Conservation (phyloP, 768 basidiomycete genomes). For the Phylloporus sp. region DNA sequence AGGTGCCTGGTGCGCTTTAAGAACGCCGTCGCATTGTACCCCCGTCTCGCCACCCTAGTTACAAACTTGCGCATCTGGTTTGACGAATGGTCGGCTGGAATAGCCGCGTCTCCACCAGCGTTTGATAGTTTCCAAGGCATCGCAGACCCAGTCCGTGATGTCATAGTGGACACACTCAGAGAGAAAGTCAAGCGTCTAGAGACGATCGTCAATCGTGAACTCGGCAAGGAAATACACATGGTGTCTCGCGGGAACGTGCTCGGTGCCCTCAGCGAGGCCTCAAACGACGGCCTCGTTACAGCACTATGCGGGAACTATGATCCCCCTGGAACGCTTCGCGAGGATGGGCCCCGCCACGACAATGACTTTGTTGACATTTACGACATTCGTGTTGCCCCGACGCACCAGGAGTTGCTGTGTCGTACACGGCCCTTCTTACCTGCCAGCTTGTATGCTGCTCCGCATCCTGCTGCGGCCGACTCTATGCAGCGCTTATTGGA, state of each 20-base stretch:
- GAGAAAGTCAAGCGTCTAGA: slow-evolving; percentile 31
- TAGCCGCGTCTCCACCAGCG: slow-evolving; percentile 33
- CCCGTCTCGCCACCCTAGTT: slow-evolving; percentile 41
- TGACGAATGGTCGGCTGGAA: slow-evolving; percentile 42
- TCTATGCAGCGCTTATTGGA: slow-evolving; percentile 69
- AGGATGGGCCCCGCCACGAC: slow-evolving; percentile 58
- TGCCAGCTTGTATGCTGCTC: slow-evolving; percentile 53
- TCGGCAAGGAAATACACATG: slow-evolving; percentile 31
- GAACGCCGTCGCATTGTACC: slow-evolving; percentile 45
- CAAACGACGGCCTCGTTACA: slow-evolving; percentile 35
- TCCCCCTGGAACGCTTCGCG: slow-evolving; percentile 50
- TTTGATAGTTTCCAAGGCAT: slow-evolving; percentile 44
- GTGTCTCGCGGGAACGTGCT: slow-evolving; percentile 4
- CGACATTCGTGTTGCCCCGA: slow-evolving; percentile 67
- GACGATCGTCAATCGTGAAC: slow-evolving; percentile 52
- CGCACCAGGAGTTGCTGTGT: slow-evolving; percentile 58
- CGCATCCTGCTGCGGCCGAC: slow-evolving; percentile 53
- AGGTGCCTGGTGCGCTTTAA: slow-evolving; percentile 61
- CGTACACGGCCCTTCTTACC: slow-evolving; percentile 55
- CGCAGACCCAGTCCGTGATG: slow-evolving; percentile 31
- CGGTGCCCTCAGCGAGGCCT: not conserved
- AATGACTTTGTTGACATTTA: slow-evolving; percentile 57
- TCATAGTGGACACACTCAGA: slow-evolving; percentile 31
- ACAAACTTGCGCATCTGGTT: slow-evolving; percentile 44
- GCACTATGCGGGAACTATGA: slow-evolving; percentile 43